phyloP scores from a whole-genome alignment of 2,329 filamentous ascomycete species.

The Penicillium sp. region DNA sequence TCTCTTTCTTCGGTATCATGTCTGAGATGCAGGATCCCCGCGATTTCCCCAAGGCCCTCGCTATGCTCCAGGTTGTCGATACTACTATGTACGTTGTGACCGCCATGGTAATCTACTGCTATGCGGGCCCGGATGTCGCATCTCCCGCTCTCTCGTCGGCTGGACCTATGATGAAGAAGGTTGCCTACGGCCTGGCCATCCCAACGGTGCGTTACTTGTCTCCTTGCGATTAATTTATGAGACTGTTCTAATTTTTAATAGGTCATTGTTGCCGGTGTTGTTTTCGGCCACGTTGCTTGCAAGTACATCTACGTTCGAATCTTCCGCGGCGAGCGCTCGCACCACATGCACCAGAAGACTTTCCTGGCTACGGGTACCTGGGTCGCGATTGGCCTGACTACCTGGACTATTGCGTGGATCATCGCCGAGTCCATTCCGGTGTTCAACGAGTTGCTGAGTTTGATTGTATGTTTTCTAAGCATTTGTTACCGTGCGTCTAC shows the following conservation, averaged over 20 bases:
- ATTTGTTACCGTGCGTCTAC: not conserved
- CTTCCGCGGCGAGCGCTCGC: slow-evolving; percentile 53
- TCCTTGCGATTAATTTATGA: too few species aligned
- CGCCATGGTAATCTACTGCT: slow-evolving; percentile 65
- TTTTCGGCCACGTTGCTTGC: slow-evolving; percentile 63
- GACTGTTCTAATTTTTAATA: slow-evolving; percentile 36
- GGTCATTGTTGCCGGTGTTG: slow-evolving; percentile 58
- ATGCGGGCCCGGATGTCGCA: slow-evolving; percentile 57
- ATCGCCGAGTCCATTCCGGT: slow-evolving; percentile 67
- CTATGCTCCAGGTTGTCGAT: slow-evolving; percentile 57
- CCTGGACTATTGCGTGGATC: slow-evolving; percentile 62
- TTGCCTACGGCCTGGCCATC: slow-evolving; percentile 64
- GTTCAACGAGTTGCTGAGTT: slow-evolving; percentile 62
- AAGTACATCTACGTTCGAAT: slow-evolving; percentile 64
- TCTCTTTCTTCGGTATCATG: slow-evolving; percentile 65
- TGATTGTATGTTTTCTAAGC: slow-evolving; percentile 45
- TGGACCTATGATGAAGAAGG: slow-evolving; percentile 53
- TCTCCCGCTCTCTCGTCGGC: slow-evolving; percentile 67
- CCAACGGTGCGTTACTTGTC: slow-evolving; percentile 49
- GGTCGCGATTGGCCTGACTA: slow-evolving; percentile 52
- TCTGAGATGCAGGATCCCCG: slow-evolving; percentile 60
- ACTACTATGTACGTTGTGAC: slow-evolving; percentile 63
- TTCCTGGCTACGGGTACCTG: slow-evolving; percentile 54
- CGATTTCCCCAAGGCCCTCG: slow-evolving; percentile 61
- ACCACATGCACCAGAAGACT: slow-evolving; percentile 51